Percentiles rank a stretch among this genome's conserved stretches.
Evolutionary conservation across 1,284 basidiomycete species (phyloP).

Genomic region (Malassezia slooffiae): DNA sequence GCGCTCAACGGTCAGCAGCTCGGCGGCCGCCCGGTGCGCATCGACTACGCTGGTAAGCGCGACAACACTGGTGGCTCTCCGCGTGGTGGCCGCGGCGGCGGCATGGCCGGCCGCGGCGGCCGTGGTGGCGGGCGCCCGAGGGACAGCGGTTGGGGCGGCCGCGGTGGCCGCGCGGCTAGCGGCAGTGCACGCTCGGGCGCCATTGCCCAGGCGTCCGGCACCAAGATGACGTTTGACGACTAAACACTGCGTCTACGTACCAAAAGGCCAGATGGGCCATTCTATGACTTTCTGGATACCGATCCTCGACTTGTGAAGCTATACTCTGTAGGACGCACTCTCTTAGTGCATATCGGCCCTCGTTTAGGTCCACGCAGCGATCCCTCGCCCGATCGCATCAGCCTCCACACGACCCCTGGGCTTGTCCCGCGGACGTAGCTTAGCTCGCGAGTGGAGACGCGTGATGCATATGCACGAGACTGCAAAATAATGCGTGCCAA

Average conservation of each 20-base stretch:
- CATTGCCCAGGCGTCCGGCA: slow-evolving; percentile 63
- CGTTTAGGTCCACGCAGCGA: too few relatives aligned
- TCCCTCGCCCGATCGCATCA: too few relatives aligned
- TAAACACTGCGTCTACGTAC: slow-evolving; percentile 8
- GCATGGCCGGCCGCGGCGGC: slow-evolving; percentile 50
- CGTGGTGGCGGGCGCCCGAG: slow-evolving; percentile 23
- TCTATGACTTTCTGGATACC: too few relatives aligned
- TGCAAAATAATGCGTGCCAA: too few relatives aligned
- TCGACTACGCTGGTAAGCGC: slow-evolving; percentile 68
- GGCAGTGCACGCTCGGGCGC: slow-evolving; percentile 58
- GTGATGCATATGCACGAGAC: too few relatives aligned
- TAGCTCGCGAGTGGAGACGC: too few relatives aligned
- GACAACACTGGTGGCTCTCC: slow-evolving; percentile 49
- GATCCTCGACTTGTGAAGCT: too few relatives aligned
- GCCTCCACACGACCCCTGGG: too few relatives aligned
- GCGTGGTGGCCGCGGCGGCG: slow-evolving; percentile 53
- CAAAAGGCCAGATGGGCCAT: too few relatives aligned
- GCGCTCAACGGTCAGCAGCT: slow-evolving; percentile 62
- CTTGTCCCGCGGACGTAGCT: too few relatives aligned
- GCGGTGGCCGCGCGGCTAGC: slow-evolving; percentile 19
- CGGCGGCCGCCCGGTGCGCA: slow-evolving; percentile 66
- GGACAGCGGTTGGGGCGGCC: slow-evolving; percentile 18
- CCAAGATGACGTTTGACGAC: slow-evolving; percentile 66
- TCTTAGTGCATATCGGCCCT: too few relatives aligned
- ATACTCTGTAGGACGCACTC: too few relatives aligned